Conservation (phyloP, 192 early-diverging fungal genomes). For the Cetraspora pellucida region DNA sequence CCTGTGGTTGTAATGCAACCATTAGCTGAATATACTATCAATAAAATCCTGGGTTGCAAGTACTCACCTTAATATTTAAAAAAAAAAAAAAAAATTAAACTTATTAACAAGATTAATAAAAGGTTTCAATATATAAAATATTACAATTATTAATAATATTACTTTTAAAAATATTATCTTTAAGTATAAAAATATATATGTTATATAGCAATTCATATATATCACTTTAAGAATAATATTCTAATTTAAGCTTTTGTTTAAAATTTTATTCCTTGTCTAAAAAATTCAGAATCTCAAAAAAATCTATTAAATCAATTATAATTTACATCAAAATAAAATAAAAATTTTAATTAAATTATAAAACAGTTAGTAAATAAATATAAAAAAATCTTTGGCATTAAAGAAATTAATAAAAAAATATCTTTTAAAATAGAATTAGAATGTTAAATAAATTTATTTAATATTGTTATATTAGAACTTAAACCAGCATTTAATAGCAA, state of each 20-base stretch:
- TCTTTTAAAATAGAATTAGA: not conserved
- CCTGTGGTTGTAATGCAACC: too few species aligned
- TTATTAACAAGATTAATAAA: not conserved
- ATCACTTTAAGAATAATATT: not conserved
- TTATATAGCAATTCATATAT: not conserved
- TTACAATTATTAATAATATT: constrained; percentile 22
- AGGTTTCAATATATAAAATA: not conserved
- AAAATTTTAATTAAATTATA: not conserved
- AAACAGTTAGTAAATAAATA: too few species aligned
- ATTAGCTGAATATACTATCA: too few species aligned
- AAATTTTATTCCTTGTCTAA: not conserved
- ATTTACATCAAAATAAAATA: not conserved
- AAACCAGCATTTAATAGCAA: not conserved
- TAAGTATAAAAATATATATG: constrained; percentile 4
- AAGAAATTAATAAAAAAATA: not conserved
- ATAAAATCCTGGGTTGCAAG: too few species aligned
- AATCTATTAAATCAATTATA: not conserved
- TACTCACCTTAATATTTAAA: too few species aligned
- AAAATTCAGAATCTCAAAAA: too few species aligned
- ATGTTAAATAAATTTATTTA: not conserved
- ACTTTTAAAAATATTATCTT: not conserved
- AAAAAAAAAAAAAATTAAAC: not conserved
- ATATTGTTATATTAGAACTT: constrained; percentile 19
- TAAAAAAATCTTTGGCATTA: not conserved
- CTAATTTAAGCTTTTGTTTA: not conserved